Conservation (phyloP, 192 early-diverging fungal genomes). For the Obelidium mucronatum region DNA sequence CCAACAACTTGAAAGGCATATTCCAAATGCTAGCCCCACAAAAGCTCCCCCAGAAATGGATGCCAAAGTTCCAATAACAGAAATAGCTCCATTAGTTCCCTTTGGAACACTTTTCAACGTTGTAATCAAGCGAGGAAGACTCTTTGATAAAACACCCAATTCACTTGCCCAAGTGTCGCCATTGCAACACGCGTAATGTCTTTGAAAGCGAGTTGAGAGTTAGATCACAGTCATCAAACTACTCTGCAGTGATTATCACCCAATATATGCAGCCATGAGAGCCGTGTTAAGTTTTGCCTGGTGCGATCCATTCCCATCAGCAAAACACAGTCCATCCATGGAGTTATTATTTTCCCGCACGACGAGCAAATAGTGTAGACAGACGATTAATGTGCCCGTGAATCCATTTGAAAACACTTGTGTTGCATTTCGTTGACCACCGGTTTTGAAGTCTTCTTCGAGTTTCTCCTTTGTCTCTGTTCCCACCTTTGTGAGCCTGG, state of each 20-base stretch:
- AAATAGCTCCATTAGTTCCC: slow-evolving; percentile 90
- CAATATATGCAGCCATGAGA: slow-evolving; percentile 62
- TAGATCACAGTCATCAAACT: neutral
- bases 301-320: slow-evolving; percentile 4
- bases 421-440: slow-evolving; percentile 61
- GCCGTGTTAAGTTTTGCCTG: slow-evolving; percentile 45
- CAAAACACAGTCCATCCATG: slow-evolving; percentile 28
- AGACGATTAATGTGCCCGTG: slow-evolving; percentile 41
- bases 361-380: slow-evolving; percentile 36
- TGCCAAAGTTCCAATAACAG: slow-evolving; percentile 74
- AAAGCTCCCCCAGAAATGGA: slow-evolving; percentile 77
- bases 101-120: slow-evolving; percentile 79
- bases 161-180: slow-evolving; percentile 90
- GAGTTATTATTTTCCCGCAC: slow-evolving; percentile 21
- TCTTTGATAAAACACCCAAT: slow-evolving; percentile 79
- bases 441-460: slow-evolving; percentile 32
- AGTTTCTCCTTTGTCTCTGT: slow-evolving; percentile 7
- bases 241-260: slow-evolving; percentile 28
- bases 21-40: slow-evolving; percentile 61
- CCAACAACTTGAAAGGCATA: neutral
- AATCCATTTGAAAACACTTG: slow-evolving; percentile 70
- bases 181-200: slow-evolving; percentile 69
- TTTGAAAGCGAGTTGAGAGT: no score
- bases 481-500: slow-evolving; percentile 59
- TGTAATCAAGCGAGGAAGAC: slow-evolving; percentile 84